Evolutionary conservation across 1,284 basidiomycete genomes (phyloP).

Genomic region (Waitea zeae): DNA sequence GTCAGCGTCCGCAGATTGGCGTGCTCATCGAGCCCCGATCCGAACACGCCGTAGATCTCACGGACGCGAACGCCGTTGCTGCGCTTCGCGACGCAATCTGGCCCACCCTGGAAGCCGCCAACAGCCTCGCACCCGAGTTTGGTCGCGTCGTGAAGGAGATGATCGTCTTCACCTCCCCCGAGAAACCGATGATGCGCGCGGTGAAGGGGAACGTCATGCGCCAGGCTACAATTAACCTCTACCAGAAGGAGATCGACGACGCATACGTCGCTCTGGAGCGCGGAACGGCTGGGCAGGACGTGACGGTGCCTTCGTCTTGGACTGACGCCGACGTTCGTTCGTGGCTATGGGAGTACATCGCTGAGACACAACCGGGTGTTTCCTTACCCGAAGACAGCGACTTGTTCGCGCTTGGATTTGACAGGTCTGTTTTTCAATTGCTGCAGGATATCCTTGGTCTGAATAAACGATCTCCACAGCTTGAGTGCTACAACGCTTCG

Average conservation of each 20-base stretch:
- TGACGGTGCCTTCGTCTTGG: too few species aligned
- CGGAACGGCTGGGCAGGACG: too few species aligned
- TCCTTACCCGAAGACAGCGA: slow-evolving; percentile 19
- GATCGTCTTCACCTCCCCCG: slow-evolving; percentile 15
- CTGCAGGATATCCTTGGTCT: too few species aligned
- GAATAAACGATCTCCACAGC: too few species aligned
- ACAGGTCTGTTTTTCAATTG: too few species aligned
- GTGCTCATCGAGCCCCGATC: slow-evolving; percentile 17
- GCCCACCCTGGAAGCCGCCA: slow-evolving; percentile 14
- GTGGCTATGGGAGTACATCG: too few species aligned
- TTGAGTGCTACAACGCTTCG: too few species aligned
- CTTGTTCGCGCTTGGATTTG: slow-evolving; percentile 22
- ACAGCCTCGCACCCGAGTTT: slow-evolving; percentile 21
- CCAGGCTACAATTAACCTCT: slow-evolving; percentile 15
- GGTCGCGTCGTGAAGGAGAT: slow-evolving; percentile 24
- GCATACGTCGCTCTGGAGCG: slow-evolving; percentile 14
- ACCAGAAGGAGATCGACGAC: slow-evolving; percentile 16
- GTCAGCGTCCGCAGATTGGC: slow-evolving; percentile 19
- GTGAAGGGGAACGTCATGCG: slow-evolving; percentile 17
- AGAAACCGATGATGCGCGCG: slow-evolving; percentile 18
- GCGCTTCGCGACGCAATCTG: slow-evolving; percentile 16
- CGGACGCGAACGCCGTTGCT: slow-evolving; percentile 9
- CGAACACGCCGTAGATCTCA: slow-evolving; percentile 11
- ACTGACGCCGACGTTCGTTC: too few species aligned
- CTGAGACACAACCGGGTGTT: too few species aligned